Evolutionary conservation across 2,329 filamentous ascomycete species (phyloP), one percentile per base, ranked within the genome.

Genomic region (Plenodomus biglobosus): DNA sequence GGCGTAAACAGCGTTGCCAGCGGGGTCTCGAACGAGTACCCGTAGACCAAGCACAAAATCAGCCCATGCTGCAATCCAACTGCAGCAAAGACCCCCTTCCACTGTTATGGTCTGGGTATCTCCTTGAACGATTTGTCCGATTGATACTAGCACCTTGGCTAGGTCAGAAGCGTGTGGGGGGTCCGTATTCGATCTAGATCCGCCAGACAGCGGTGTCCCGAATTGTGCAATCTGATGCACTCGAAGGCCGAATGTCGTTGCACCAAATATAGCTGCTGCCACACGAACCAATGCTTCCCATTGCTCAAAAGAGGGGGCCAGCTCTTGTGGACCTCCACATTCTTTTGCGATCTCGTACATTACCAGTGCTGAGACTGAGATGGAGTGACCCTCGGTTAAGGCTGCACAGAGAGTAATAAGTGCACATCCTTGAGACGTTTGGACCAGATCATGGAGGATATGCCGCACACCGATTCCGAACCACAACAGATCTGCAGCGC

Each of bases 391-490:
- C 18, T 48, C 45, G n/a, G 45, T 35, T 15, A 44, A 18, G 6
- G 43, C 47, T 17, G 50, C 53, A 17, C 50, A 46, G 20, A 56
- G 41, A 1, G 50, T 51, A 5, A 53, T 43, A 2, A 46, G 43
- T 1, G 47, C 48, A 4, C 42, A 45, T 8, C 53, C 53, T 37
- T 56, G 50, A 16, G 47, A 46, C 3, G 53, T 56, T 35, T 52
- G 46, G 8, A 48, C 44, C 4, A 56, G 35, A 3, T 43, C 42
- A 15, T 48, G 44, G 4, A 54, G 32, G 19, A 56, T 44, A 39
- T 56, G 51, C 18, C 41, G 41, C 21, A 56, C 35, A 1, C 53
- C 53, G 16, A 54, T 32, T 15, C 53, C 51, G 20, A 56, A 52
- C 45, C 47, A 56, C 3, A 56, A 38, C 11, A 52, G 22, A 10